phyloP scores from a whole-genome alignment of 768 basidiomycete species.

The Hortiboletus campestris region DNA sequence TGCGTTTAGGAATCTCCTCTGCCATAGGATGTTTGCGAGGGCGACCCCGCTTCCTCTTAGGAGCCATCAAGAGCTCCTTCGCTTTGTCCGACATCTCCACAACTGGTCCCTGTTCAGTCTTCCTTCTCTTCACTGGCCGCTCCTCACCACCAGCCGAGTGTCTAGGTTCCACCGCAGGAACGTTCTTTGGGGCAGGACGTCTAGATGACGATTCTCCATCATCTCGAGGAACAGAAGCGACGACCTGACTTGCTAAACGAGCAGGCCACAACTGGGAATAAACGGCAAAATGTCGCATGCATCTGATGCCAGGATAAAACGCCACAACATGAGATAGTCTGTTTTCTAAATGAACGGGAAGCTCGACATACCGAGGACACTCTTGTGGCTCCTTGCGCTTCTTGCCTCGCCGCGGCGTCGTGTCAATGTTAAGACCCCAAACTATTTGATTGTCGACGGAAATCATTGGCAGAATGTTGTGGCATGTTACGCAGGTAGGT shows the following conservation, averaged over 20 bases:
- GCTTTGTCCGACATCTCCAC: constrained; percentile 35
- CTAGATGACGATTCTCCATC: constrained; percentile 36
- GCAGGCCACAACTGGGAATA: constrained; percentile 71
- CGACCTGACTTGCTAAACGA: constrained; percentile 50
- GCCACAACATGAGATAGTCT: constrained; percentile 14
- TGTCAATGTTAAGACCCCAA: constrained; percentile 63
- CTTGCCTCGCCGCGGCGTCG: constrained; percentile 41
- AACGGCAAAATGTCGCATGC: constrained; percentile 78
- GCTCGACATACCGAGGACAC: constrained; percentile 62
- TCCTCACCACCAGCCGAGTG: constrained; percentile 43
- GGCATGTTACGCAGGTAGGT: constrained; percentile 71
- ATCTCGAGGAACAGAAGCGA: constrained; percentile 49
- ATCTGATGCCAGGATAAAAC: constrained; percentile 42
- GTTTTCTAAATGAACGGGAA: constrained; percentile 24
- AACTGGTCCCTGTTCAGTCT: constrained; percentile 37
- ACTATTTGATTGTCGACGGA: constrained; percentile 72
- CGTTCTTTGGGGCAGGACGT: constrained; percentile 50
- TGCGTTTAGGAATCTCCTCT: constrained; percentile 33
- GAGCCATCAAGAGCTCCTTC: constrained; percentile 30
- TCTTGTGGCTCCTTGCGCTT: constrained; percentile 65
- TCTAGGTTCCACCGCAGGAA: constrained; percentile 55
- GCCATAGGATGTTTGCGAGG: constrained; percentile 35
- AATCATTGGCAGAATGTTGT: constrained; percentile 71
- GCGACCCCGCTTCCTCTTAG: constrained; percentile 34
- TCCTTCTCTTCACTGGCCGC: constrained; percentile 49